These are phyloP conservation scores for Alternaria novae-zelandiae DNA, from an alignment of 2,329 filamentous ascomycete species.

Conservation along the genomic window DNA sequence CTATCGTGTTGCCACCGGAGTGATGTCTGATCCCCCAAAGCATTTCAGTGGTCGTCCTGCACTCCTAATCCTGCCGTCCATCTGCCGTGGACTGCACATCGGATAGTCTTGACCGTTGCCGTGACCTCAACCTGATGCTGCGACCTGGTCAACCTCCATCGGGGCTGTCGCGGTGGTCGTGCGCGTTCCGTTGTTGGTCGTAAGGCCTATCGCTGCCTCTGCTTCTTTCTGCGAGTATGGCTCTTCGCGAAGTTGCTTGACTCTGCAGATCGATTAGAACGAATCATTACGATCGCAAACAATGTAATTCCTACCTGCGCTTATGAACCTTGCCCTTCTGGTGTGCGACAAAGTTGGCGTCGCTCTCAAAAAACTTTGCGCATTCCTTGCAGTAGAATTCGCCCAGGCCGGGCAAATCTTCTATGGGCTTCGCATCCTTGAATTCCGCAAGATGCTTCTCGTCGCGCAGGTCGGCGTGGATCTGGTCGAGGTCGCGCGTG, in stretches of 20 bases:
- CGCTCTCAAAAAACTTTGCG: slow-evolving; percentile 94
- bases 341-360: slow-evolving; percentile 76
- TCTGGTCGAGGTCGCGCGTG: slow-evolving; percentile 86
- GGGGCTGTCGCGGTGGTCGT: slow-evolving; percentile 32
- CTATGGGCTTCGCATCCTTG: slow-evolving; percentile 77
- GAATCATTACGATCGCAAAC: background rate
- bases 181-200: slow-evolving; percentile 69
- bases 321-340: slow-evolving; percentile 91
- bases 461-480: slow-evolving; percentile 80
- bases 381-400: slow-evolving; percentile 90
- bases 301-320: slow-evolving; percentile 69
- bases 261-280: slow-evolving; percentile 56
- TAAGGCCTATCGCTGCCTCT: slow-evolving; percentile 77
- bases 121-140: slow-evolving; percentile 17
- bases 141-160: slow-evolving; percentile 44
- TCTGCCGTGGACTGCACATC: background rate
- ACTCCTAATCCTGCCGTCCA: background rate
- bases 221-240: slow-evolving; percentile 87
- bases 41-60: background rate
- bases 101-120: background rate
- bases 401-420: slow-evolving; percentile 88
- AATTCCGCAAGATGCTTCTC: slow-evolving; percentile 81
- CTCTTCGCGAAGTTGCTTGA: slow-evolving; percentile 82
- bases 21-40: background rate
- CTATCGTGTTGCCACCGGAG: background rate